phyloP scores from a whole-genome alignment of 208 protist species.

The Leishmania amazonensis region DNA sequence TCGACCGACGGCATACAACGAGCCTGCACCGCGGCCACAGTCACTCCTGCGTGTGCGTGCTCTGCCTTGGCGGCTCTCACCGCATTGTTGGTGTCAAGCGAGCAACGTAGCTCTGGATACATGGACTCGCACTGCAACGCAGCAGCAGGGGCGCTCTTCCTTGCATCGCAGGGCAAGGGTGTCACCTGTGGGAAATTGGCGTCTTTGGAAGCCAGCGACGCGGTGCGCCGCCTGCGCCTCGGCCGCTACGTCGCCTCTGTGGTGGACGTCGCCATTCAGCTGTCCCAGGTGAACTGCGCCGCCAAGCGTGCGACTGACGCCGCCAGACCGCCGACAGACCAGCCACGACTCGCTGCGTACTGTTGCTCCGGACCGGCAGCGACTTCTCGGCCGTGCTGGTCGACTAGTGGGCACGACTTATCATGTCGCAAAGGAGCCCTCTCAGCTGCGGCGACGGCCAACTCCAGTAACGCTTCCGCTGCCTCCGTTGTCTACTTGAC shows the following conservation, averaged over 20 bases:
- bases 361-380: not conserved
- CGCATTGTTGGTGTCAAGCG: not conserved
- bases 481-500: conserved; percentile 60
- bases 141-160: not conserved
- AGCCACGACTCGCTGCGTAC: not conserved
- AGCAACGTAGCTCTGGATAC: not conserved
- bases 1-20: not conserved
- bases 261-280: conserved; percentile 39
- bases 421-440: not conserved
- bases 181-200: not conserved
- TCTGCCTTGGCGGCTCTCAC: not conserved
- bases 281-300: conserved; percentile 51
- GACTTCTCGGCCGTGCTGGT: not conserved
- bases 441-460: not conserved
- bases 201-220: not conserved
- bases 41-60: conserved; percentile 1
- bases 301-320: conserved; percentile 22
- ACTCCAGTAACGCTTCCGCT: not conserved
- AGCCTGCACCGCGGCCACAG: not conserved
- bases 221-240: not conserved
- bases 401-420: conserved; percentile 1
- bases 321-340: not conserved
- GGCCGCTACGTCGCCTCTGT: conserved; percentile 36
- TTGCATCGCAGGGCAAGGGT: not conserved
- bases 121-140: not conserved